These are phyloP conservation scores for Hyaloscypha finlandica DNA, from an alignment of 495 filamentous ascomycete species.

Conservation along the genomic window DNA sequence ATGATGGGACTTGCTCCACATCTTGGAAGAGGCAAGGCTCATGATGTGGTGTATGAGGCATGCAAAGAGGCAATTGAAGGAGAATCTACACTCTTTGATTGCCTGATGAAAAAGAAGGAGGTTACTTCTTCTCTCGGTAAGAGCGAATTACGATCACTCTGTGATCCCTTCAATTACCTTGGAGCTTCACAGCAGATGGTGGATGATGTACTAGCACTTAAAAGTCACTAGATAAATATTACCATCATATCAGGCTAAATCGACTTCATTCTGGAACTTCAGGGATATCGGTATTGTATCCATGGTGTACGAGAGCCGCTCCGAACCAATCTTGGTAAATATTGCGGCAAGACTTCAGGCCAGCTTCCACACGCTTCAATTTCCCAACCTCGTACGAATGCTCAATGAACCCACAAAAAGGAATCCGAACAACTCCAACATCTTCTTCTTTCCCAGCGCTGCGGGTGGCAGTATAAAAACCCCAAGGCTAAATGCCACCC, in stretches of 20 bases:
- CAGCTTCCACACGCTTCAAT: neutral
- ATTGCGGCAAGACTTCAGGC: neutral
- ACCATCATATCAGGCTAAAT: neutral
- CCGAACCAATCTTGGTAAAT: neutral
- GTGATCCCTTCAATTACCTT: slow-evolving; percentile 53
- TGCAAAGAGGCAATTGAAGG: slow-evolving; percentile 51
- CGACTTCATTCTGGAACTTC: neutral
- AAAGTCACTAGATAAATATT: slow-evolving; percentile 1
- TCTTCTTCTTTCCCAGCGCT: neutral
- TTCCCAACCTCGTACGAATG: neutral
- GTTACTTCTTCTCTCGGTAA: slow-evolving; percentile 43
- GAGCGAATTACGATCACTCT: slow-evolving; percentile 42
- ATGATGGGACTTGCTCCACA: slow-evolving; percentile 57
- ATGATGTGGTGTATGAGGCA: slow-evolving; percentile 57
- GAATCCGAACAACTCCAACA: neutral
- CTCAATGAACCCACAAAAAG: neutral
- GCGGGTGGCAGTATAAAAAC: neutral
- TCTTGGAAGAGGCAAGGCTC: slow-evolving; percentile 49
- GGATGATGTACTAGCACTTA: slow-evolving; percentile 48
- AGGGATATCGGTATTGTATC: neutral
- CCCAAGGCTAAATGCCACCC: neutral
- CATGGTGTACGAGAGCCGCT: neutral
- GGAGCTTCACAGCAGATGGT: slow-evolving; percentile 51
- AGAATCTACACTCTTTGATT: slow-evolving; percentile 41
- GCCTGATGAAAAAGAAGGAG: slow-evolving; percentile 40